phyloP scores from a whole-genome alignment of 192 early-diverging fungal genomes.

The Geranomyces michiganensis region DNA sequence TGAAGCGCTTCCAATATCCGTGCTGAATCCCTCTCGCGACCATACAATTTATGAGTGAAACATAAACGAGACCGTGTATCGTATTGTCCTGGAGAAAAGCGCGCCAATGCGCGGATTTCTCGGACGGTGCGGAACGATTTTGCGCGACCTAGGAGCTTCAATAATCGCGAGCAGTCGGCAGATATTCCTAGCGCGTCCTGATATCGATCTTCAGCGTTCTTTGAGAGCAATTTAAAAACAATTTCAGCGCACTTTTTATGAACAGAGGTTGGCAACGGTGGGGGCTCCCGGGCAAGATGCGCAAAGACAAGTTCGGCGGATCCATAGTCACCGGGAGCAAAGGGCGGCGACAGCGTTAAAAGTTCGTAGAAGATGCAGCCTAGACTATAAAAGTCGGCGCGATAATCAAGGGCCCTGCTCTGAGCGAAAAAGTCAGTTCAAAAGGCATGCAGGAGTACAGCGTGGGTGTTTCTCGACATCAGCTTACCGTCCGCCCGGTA shows the following conservation, averaged over 20 bases:
- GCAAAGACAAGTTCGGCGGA: slow-evolving; percentile 37
- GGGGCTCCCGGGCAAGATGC: slow-evolving; percentile 18
- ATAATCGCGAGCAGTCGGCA: slow-evolving; percentile 26
- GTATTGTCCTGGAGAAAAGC: slow-evolving; percentile 28
- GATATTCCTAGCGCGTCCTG: slow-evolving; percentile 39
- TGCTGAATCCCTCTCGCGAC: slow-evolving; percentile 27
- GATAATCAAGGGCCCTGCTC: slow-evolving; percentile 39
- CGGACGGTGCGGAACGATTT: background rate
- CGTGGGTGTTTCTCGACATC: background rate
- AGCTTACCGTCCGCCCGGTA: slow-evolving; percentile 17
- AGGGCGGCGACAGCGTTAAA: slow-evolving; percentile 31
- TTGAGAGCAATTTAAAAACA: slow-evolving; percentile 35
- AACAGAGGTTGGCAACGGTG: slow-evolving; percentile 19
- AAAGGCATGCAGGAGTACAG: background rate
- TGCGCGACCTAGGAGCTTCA: background rate
- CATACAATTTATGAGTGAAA: slow-evolving; percentile 37
- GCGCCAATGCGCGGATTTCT: slow-evolving; percentile 3
- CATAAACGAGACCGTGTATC: slow-evolving; percentile 39
- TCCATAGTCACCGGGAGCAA: slow-evolving; percentile 10
- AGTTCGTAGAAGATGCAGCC: slow-evolving; percentile 40
- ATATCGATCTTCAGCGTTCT: slow-evolving; percentile 44
- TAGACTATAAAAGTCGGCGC: slow-evolving; percentile 43
- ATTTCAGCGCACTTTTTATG: slow-evolving; percentile 21
- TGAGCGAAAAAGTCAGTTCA: background rate
- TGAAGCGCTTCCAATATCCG: slow-evolving; percentile 27